These are phyloP conservation scores for Colletotrichum sp. DNA, from an alignment of 2,329 filamentous ascomycete genomes.

Conservation along the genomic window DNA sequence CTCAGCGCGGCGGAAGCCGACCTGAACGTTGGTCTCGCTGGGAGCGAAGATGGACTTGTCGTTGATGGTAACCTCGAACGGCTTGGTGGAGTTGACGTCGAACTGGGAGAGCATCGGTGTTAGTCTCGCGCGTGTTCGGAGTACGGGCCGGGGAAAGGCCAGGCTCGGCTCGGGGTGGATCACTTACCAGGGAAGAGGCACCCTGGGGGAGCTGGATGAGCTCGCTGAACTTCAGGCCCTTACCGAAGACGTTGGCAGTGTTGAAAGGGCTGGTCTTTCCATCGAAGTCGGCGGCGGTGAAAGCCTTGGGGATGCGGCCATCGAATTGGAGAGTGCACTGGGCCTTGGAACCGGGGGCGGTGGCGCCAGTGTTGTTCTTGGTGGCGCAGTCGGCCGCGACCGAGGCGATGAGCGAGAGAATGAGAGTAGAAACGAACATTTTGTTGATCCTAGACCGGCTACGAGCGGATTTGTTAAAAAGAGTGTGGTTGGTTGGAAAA, in stretches of 20 bases:
- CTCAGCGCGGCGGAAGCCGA: constrained; percentile 66
- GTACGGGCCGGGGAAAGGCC: not conserved
- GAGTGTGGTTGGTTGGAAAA: constrained; percentile 4
- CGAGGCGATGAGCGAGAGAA: constrained; percentile 12
- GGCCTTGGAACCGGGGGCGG: constrained; percentile 12
- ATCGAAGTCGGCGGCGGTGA: constrained; percentile 46
- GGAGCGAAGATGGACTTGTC: constrained; percentile 66
- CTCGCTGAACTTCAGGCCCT: constrained; percentile 55
- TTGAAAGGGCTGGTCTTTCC: constrained; percentile 52
- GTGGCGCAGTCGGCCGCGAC: constrained; percentile 1
- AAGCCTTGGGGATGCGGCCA: constrained; percentile 46
- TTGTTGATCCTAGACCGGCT: constrained; percentile 17
- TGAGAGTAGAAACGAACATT: constrained; percentile 17
- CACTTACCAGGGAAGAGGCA: constrained; percentile 41
- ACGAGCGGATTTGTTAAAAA: constrained; percentile 8
- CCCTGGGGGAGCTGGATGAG: constrained; percentile 53
- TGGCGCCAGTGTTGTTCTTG: constrained; percentile 14
- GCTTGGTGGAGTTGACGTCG: constrained; percentile 43
- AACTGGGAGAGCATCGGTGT: constrained; percentile 33
- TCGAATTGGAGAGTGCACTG: constrained; percentile 50
- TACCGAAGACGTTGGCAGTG: constrained; percentile 57
- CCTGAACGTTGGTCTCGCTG: constrained; percentile 52
- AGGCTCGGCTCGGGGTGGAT: constrained; percentile 2
- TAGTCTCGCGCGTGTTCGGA: not conserved
- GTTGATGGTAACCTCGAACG: constrained; percentile 60